Base-by-base conservation (phyloP, 139 green algal species). In the Penium margaritaceum region DNA sequence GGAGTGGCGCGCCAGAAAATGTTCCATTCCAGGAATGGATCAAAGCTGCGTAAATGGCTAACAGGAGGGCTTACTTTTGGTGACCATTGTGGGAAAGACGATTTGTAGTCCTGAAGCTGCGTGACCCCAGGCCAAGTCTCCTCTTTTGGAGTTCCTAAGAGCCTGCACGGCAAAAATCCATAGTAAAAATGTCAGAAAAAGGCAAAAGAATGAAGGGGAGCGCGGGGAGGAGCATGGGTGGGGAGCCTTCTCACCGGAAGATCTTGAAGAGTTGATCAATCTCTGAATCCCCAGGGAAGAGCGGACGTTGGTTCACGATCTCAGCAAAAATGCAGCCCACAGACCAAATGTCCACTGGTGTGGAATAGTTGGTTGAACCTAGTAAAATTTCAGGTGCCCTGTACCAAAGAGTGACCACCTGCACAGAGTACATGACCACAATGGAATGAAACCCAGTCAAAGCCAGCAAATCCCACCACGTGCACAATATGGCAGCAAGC, bases 261-360 rank as follows among this genome's bases (percentile, higher is more conserved):
- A 87, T 87, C 30, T 81, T 81, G 54, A 84, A 86, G 5, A 87
- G 79, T 65, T 87, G 35, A 70, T 87, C 83, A 70, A 87, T 87
- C 76, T 96, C 90, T 2, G 78, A 88, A 54, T 93, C 88, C 0
- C 90, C 90, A 4, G 85, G 88, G 72, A 95, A 95, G 3, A 95
- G 82, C 5, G 90, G 87, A 51, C 78, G 61, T 51, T 87, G 79
- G 72, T 87, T 92, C n/a, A 93, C 76, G 83, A 97, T 91, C 84
- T 98, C 93, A 21, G 91, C 92, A 84, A 98, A 96, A 51, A 98
- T 98, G 89, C 93, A 97, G 29, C 91, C 93, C 17, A 96, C 91
- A 55, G 85, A 92, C 93, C 93, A 98, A 3, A 98, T 85, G 76
- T 98, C 93, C 35, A 98, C 93, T 0, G 92, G 91, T 2, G 90